Conservation (phyloP, 2,329 filamentous ascomycete species). For the Myriangium duriaei region DNA sequence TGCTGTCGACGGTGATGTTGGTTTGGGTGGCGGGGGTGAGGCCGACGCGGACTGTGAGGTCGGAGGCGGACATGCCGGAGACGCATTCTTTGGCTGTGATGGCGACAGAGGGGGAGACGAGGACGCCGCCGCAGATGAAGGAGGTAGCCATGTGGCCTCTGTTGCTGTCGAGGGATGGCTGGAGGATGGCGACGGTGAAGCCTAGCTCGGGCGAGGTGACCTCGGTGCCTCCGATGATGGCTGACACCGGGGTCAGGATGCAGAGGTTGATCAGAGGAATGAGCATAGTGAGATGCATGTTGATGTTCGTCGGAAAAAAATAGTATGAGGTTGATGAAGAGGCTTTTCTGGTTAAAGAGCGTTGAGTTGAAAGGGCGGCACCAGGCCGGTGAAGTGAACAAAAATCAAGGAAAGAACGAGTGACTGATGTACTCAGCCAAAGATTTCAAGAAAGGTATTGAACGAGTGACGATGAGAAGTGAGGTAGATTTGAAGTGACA, state of each 20-base stretch:
- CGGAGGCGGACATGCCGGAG: background rate
- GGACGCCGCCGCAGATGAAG: conserved; percentile 11
- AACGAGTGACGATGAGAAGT: no score
- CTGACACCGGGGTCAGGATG: background rate
- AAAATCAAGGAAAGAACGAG: background rate
- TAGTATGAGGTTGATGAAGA: background rate
- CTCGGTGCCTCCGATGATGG: conserved; percentile 7
- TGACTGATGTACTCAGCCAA: no score
- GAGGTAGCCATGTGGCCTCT: conserved; percentile 9
- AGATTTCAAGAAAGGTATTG: no score
- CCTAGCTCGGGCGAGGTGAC: background rate
- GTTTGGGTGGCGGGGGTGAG: conserved; percentile 3
- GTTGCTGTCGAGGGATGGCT: conserved; percentile 6
- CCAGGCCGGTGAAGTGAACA: background rate
- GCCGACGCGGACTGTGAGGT: conserved; percentile 7
- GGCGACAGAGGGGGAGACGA: conserved; percentile 7
- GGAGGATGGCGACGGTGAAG: conserved; percentile 8
- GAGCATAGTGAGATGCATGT: background rate
- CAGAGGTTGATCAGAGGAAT: background rate
- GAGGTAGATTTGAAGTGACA: no score
- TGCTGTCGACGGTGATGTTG: conserved; percentile 5
- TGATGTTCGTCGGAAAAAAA: background rate
- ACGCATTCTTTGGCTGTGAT: conserved; percentile 11
- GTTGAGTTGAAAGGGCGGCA: background rate
- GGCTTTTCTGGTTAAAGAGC: background rate